These are phyloP conservation scores for Neonothopanus nambi DNA, from an alignment of 1,284 basidiomycete genomes.

Conservation along the genomic window DNA sequence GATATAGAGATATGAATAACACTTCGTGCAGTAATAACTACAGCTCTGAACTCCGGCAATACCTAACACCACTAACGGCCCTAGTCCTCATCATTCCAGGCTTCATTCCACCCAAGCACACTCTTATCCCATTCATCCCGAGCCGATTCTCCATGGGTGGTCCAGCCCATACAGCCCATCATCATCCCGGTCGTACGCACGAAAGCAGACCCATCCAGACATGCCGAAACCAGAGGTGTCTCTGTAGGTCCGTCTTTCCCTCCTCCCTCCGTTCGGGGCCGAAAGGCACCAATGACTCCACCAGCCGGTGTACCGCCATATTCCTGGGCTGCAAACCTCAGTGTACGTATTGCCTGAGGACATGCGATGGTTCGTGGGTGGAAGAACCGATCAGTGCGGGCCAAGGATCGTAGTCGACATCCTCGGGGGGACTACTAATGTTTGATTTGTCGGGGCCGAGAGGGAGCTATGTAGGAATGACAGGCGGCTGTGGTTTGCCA, in stretches of 20 bases:
- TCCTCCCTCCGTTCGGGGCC: background rate
- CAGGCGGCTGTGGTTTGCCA: slow-evolving; percentile 41
- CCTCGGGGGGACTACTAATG: slow-evolving; percentile 37
- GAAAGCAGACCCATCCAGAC: slow-evolving; percentile 65
- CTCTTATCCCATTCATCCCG: slow-evolving; percentile 57
- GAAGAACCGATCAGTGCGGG: slow-evolving; percentile 51
- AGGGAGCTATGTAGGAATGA: slow-evolving; percentile 16
- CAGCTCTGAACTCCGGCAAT: no score
- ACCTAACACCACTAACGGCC: no score
- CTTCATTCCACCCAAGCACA: slow-evolving; percentile 68
- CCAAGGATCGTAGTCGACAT: slow-evolving; percentile 57
- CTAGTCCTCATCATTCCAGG: slow-evolving; percentile 45
- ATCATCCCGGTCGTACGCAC: slow-evolving; percentile 62
- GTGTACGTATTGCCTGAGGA: slow-evolving; percentile 54
- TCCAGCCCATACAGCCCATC: slow-evolving; percentile 65
- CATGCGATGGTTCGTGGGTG: slow-evolving; percentile 58
- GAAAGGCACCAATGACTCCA: slow-evolving; percentile 45
- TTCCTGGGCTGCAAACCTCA: slow-evolving; percentile 50
- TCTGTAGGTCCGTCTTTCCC: slow-evolving; percentile 31
- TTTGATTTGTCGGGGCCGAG: slow-evolving; percentile 23
- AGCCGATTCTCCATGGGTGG: slow-evolving; percentile 50
- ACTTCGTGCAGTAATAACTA: no score
- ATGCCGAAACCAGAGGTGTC: slow-evolving; percentile 42
- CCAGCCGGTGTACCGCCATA: slow-evolving; percentile 49
- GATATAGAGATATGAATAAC: no score